These are phyloP conservation scores for Sporothrix inflata DNA, from an alignment of 2,329 filamentous ascomycete genomes.

Conservation along the genomic window DNA sequence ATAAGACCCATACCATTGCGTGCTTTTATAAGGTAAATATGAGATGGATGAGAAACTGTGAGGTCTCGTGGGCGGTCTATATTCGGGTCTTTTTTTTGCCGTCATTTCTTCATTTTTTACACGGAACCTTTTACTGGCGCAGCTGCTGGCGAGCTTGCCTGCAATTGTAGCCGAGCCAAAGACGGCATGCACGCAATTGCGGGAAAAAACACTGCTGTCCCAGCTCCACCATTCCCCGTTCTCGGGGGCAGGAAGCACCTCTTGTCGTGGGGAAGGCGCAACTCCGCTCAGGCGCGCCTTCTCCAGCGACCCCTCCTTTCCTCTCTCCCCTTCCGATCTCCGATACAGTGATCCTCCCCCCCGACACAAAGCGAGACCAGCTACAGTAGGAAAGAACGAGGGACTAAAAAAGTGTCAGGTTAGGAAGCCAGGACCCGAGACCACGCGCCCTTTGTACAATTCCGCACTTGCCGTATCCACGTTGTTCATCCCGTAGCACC, in stretches of 20 bases:
- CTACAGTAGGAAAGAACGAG: background rate
- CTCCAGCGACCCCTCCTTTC: slow-evolving; percentile 12
- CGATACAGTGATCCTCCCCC: slow-evolving; percentile 3
- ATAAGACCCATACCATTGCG: background rate
- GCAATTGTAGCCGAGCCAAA: slow-evolving; percentile 8
- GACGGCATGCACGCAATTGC: background rate
- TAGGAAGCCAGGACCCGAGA: slow-evolving; percentile 15
- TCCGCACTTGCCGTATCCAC: slow-evolving; percentile 12
- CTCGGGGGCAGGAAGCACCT: background rate
- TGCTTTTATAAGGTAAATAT: background rate
- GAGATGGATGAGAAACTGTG: background rate
- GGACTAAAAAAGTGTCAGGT: background rate
- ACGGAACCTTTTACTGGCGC: background rate
- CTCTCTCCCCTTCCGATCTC: slow-evolving; percentile 19
- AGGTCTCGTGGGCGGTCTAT: background rate
- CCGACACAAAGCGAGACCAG: slow-evolving; percentile 12
- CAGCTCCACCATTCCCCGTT: background rate
- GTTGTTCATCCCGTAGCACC: background rate
- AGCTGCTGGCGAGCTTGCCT: background rate
- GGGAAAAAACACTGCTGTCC: background rate
- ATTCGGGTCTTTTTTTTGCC: background rate
- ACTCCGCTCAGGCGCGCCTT: background rate
- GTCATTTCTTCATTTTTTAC: background rate
- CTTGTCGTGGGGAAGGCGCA: background rate
- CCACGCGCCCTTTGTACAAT: slow-evolving; percentile 9